These are phyloP conservation scores for Chaetothyriales sp. DNA, from an alignment of 2,329 filamentous ascomycete genomes.

Conservation along the genomic window DNA sequence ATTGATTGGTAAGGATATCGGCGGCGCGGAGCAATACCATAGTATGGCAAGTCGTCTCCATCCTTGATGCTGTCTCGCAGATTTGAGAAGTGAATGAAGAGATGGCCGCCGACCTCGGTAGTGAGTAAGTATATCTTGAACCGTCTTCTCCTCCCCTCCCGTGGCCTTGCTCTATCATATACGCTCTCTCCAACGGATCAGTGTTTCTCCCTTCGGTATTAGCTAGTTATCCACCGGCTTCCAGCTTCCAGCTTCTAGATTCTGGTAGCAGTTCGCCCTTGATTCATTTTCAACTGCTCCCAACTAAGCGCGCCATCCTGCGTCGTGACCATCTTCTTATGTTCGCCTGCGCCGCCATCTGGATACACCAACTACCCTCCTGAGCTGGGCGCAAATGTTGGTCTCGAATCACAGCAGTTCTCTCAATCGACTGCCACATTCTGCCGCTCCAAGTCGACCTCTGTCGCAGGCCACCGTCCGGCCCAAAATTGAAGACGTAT, in stretches of 20 bases:
- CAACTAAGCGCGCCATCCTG: background rate
- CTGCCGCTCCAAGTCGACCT: background rate
- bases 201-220: background rate
- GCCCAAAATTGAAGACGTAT: background rate
- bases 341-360: background rate
- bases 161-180: background rate
- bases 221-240: too few relatives aligned
- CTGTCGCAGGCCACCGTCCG: background rate
- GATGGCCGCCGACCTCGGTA: background rate
- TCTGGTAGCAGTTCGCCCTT: background rate
- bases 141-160: background rate
- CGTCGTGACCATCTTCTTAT: background rate
- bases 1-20: background rate
- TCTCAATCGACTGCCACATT: background rate
- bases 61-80: background rate
- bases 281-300: background rate
- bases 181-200: background rate
- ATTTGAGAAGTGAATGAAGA: background rate
- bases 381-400: background rate
- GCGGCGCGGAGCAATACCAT: background rate
- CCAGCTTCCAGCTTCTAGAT: background rate
- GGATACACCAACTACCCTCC: background rate
- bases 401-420: background rate
- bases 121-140: background rate
- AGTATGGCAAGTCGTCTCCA: background rate